A percentile compares a stretch with the other conserved stretches of the same genome.
phyloP scores from a whole-genome alignment of 805 yeast species.

The Candida cerambycidarum region DNA sequence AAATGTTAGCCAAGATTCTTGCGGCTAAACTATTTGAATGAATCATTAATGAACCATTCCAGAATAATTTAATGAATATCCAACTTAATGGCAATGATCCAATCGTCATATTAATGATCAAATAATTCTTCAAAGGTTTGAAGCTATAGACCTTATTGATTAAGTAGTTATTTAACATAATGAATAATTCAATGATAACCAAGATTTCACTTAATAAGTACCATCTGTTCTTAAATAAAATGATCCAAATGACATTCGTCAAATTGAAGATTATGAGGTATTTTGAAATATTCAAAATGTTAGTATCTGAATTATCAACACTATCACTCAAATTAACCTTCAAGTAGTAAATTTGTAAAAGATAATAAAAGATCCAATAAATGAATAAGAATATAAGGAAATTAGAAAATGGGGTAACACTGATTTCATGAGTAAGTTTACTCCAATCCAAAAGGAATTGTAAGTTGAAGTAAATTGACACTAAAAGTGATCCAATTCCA shows the following conservation, averaged over 20 bases:
- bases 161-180: constrained; percentile 55
- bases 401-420: constrained; percentile 72
- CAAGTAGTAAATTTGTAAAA: constrained; percentile 54
- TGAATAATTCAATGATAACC: constrained; percentile 57
- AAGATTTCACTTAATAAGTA: constrained; percentile 61
- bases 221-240: constrained; percentile 57
- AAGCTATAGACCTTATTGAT: constrained; percentile 59
- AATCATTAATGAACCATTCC: constrained; percentile 82
- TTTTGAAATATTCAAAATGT: constrained; percentile 19
- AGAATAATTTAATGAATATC: constrained; percentile 70
- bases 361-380: constrained; percentile 58
- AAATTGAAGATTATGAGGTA: constrained; percentile 66
- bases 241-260: constrained; percentile 61
- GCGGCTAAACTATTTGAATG: constrained; percentile 60
- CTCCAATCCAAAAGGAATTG: constrained; percentile 56
- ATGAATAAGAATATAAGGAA: constrained; percentile 46
- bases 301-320: constrained; percentile 15
- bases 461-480: constrained; percentile 57
- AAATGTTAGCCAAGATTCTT: constrained; percentile 66
- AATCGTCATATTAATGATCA: constrained; percentile 62
- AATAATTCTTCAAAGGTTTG: constrained; percentile 51
- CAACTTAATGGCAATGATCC: constrained; percentile 74
- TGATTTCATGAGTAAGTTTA: constrained; percentile 49
- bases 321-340: constrained; percentile 12
- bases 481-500: constrained; percentile 52